These are phyloP conservation scores for Hypoxylon sp. DNA, from an alignment of 2,329 filamentous ascomycete genomes.

Conservation along the genomic window DNA sequence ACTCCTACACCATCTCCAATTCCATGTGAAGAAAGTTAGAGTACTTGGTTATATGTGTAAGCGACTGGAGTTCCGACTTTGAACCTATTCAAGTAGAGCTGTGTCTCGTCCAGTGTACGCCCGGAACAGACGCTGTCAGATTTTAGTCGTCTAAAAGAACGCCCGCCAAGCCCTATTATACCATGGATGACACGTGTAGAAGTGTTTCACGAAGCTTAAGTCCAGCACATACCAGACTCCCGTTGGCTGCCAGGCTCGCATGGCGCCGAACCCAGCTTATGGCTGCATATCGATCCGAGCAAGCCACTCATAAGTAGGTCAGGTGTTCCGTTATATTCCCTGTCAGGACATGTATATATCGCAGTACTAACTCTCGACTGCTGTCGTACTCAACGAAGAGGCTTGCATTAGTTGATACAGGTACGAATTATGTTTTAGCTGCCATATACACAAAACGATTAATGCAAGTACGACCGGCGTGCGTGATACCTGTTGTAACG, in stretches of 20 bases:
- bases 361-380: conserved; percentile 6
- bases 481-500: conserved; percentile 20
- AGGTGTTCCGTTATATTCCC: too few relatives aligned
- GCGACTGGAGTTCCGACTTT: not conserved
- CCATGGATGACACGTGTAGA: conserved; percentile 8
- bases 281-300: too few relatives aligned
- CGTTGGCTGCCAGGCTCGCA: conserved; percentile 13
- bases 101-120: conserved; percentile 13
- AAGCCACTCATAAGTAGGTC: too few relatives aligned
- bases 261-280: conserved; percentile 7
- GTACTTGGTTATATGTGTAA: not conserved
- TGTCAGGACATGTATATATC: conserved; percentile 11
- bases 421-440: conserved; percentile 22
- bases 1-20: conserved; percentile 2
- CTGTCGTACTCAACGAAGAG: too few relatives aligned
- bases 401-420: conserved; percentile 16
- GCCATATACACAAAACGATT: conserved; percentile 26
- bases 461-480: conserved; percentile 23
- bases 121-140: conserved; percentile 17
- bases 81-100: conserved; percentile 13
- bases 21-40: not conserved
- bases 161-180: not conserved
- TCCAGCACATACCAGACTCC: conserved; percentile 1
- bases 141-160: conserved; percentile 12
- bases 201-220: conserved; percentile 18